Percentiles rank a stretch among this genome's conserved stretches.
Evolutionary conservation across 345 rosid species (phyloP).

Genomic region (Arabidopsis suecica): DNA sequence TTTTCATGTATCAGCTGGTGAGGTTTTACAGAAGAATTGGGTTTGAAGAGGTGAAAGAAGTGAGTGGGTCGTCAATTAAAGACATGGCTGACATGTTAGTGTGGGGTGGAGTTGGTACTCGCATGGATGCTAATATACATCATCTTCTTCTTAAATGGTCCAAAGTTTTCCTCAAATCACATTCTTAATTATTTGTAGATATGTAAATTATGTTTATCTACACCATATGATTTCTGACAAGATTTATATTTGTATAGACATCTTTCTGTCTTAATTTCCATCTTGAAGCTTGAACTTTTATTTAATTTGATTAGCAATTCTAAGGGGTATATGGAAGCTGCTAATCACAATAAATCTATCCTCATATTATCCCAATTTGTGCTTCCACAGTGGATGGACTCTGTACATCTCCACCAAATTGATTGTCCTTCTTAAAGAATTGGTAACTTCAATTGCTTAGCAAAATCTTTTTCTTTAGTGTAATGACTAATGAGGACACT

Average conservation of each 20-base stretch:
- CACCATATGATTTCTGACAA: conserved; percentile 7
- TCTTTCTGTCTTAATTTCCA: not conserved
- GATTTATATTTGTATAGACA: not conserved
- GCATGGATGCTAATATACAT: conserved; percentile 82
- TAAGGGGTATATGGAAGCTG: not conserved
- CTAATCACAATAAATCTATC: not conserved
- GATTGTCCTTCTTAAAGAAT: not conserved
- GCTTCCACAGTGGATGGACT: conserved; percentile 21
- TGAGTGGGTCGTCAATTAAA: conserved; percentile 76
- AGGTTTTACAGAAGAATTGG: conserved; percentile 84
- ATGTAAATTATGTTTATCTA: not conserved
- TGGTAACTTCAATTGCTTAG: not conserved
- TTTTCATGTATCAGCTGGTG: conserved; percentile 59
- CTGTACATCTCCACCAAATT: not conserved
- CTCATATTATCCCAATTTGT: not conserved
- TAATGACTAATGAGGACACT: too few relatives aligned
- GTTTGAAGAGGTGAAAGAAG: conserved; percentile 74
- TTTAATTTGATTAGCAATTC: not conserved
- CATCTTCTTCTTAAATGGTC: conserved; percentile 83
- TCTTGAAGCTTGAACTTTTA: too few relatives aligned
- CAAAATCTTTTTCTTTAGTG: too few relatives aligned
- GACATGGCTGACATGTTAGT: conserved; percentile 83
- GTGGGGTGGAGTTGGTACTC: conserved; percentile 94
- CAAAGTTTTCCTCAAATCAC: conserved; percentile 42
- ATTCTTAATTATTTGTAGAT: conserved; percentile 8